These are phyloP conservation scores for Podospora pseudoanserina DNA, from an alignment of 495 filamentous ascomycete species.

Conservation along the genomic window DNA sequence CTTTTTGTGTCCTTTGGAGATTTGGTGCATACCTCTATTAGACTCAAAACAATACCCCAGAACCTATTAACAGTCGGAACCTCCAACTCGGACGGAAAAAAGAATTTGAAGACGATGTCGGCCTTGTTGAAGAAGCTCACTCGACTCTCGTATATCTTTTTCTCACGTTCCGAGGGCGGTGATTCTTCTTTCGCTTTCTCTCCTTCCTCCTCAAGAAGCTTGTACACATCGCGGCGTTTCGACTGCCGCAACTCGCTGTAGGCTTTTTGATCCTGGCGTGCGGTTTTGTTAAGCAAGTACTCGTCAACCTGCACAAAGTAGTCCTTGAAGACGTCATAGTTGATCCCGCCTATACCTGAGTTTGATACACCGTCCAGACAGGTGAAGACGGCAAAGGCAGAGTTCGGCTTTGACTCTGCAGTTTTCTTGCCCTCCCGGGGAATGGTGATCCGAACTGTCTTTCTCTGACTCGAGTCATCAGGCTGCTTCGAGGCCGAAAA, in stretches of 20 bases:
- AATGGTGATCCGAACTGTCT: not conserved
- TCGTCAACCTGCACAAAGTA: not conserved
- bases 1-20: not conserved
- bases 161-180: conserved; percentile 4
- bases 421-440: not conserved
- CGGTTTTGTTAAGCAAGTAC: not conserved
- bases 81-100: conserved; percentile 26
- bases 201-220: not conserved
- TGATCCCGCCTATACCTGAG: not conserved
- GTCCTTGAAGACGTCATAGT: not conserved
- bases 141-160: conserved; percentile 23
- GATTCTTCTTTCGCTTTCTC: not conserved
- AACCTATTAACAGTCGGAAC: conserved; percentile 31
- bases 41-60: conserved; percentile 34
- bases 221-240: not conserved
- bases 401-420: not conserved
- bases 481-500: not conserved
- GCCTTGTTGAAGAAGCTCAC: conserved; percentile 33
- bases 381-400: conserved; percentile 9
- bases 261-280: not conserved
- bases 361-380: conserved; percentile 11
- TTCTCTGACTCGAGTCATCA: not conserved
- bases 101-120: conserved; percentile 35
- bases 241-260: not conserved
- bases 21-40: conserved; percentile 24